Percentiles rank a stretch among this genome's conserved stretches.
These are phyloP conservation scores for Echites panduratus DNA, from an alignment of 257 asterid species.

Conservation along the genomic window DNA sequence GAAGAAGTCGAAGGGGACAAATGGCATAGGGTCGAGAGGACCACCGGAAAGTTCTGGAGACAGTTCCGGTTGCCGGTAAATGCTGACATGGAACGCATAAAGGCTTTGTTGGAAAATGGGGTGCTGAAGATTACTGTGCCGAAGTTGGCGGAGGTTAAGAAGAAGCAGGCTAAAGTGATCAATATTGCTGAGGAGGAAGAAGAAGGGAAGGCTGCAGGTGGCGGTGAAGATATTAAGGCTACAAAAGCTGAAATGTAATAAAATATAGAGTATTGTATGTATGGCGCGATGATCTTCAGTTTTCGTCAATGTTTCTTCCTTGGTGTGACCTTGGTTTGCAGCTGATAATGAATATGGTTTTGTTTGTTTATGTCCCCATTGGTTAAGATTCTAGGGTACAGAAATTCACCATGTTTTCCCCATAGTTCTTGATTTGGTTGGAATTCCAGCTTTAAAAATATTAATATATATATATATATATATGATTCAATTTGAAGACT, in stretches of 20 bases:
- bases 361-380: too few relatives aligned
- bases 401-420: too few relatives aligned
- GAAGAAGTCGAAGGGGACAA: slow-evolving; percentile 58
- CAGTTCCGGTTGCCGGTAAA: slow-evolving; percentile 67
- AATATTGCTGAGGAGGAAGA: slow-evolving; percentile 14
- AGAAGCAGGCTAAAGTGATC: slow-evolving; percentile 49
- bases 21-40: slow-evolving; percentile 83
- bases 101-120: slow-evolving; percentile 62
- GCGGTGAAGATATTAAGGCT: slow-evolving; percentile 17
- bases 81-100: slow-evolving; percentile 54
- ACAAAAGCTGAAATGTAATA: slow-evolving; percentile 13
- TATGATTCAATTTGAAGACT: too few relatives aligned
- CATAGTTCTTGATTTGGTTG: too few relatives aligned
- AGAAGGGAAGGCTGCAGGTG: neutral
- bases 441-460: too few relatives aligned
- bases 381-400: too few relatives aligned
- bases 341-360: too few relatives aligned
- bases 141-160: slow-evolving; percentile 45
- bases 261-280: too few relatives aligned
- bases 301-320: too few relatives aligned
- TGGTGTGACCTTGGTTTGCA: too few relatives aligned
- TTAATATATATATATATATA: too few relatives aligned
- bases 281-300: too few relatives aligned
- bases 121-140: slow-evolving; percentile 62
- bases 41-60: slow-evolving; percentile 69